Base-by-base conservation (phyloP, 768 basidiomycete genomes). In the Agaricus subrufescens region DNA sequence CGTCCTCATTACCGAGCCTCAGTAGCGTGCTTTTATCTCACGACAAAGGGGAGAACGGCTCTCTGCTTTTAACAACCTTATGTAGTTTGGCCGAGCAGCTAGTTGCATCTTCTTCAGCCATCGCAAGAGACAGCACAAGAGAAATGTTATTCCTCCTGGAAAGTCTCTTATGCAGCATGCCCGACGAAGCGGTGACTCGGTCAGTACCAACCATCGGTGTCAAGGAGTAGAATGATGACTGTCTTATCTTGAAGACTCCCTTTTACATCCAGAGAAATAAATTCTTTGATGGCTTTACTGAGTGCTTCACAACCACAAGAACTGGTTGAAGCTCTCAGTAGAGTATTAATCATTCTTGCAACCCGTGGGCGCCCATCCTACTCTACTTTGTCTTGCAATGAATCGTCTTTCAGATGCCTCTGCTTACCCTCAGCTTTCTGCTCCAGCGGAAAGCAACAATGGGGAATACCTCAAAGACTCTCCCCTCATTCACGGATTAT, bases 291-390 rank as follows among this genome's bases (percentile, higher is more conserved):
- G 50, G 71, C 66, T 12, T 68, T 91, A 25, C 68, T 90, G 14
- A 71, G 81, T 57, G 60, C 72, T 4, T 67, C 70, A 25, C 85
- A 85, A 50, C 81, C 86, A 2, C 57, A 63, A 4, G 78, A 78
- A 73, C 65, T 89, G 27, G 65, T 88, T 7, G 66, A 70, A 46
- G 73, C 75, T 11, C 72, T 75, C 39, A 68, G 76, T 15, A 76
- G 80, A n/a, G 59, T 85, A 12, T 68, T 91, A 27, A 65, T 79
- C 15, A 66, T 83, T 52, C 64, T 88, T 40, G 80, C 81, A 19
- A 80, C 80, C 37, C 75, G 83, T 86, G 62, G 58, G 84, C 71
- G 48, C 48, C 54, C 56, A 49, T 30, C 53, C 14, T 12, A 31
- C 52, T 39, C n/a, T 38, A 12, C 31, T 25, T 3, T 26, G 31